Evolutionary conservation across 495 filamentous ascomycete species (phyloP).

Genomic region (Penicillium silybi): DNA sequence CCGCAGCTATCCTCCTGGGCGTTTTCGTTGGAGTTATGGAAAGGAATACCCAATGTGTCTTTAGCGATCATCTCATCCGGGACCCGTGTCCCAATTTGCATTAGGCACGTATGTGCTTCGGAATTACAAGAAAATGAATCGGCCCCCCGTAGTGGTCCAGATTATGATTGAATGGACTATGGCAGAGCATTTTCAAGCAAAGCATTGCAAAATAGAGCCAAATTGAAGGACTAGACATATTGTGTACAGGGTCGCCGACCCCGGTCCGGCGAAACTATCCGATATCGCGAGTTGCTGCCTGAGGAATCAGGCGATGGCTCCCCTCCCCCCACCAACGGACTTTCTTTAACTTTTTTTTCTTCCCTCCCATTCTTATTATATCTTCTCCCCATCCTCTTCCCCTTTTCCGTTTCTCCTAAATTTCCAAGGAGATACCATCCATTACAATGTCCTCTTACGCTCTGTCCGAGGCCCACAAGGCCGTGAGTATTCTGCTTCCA

Average conservation of each 20-base stretch:
- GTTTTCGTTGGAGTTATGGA: slow-evolving; percentile 12
- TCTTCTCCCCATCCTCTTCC: slow-evolving; percentile 5
- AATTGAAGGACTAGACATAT: not conserved
- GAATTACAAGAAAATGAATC: slow-evolving; percentile 12
- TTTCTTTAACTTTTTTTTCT: slow-evolving; percentile 15
- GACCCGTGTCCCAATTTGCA: not conserved
- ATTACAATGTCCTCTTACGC: slow-evolving; percentile 68
- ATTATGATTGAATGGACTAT: not conserved
- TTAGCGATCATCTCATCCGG: slow-evolving; percentile 6
- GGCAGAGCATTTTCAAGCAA: not conserved
- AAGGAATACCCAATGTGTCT: slow-evolving; percentile 23
- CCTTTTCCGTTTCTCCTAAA: slow-evolving; percentile 3
- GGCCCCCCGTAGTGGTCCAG: not conserved
- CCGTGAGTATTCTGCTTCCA: slow-evolving; percentile 54
- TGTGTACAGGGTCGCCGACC: slow-evolving; percentile 7
- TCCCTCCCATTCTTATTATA: slow-evolving; percentile 6
- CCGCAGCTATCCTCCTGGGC: not conserved
- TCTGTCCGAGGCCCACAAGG: slow-evolving; percentile 82
- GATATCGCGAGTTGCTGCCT: slow-evolving; percentile 23
- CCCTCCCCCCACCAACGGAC: slow-evolving; percentile 23
- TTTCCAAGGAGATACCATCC: slow-evolving; percentile 14
- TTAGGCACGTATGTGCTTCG: slow-evolving; percentile 5
- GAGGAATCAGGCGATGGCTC: slow-evolving; percentile 22
- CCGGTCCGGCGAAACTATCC: slow-evolving; percentile 24
- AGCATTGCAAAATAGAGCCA: not conserved